phyloP scores from a whole-genome alignment of 2,329 filamentous ascomycete genomes.

The Pseudocercospora fuligena region DNA sequence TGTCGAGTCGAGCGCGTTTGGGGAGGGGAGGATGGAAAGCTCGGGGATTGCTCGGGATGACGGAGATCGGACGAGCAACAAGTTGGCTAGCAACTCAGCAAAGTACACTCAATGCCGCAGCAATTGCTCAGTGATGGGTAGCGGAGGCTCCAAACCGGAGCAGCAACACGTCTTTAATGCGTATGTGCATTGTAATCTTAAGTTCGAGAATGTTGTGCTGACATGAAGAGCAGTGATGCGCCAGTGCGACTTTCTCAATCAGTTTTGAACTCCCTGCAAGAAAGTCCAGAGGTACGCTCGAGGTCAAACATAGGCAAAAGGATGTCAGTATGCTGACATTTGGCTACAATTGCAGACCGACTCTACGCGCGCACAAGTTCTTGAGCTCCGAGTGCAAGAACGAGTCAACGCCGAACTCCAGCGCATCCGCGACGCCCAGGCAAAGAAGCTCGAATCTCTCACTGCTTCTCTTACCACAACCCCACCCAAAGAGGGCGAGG shows the following conservation, averaged over 20 bases:
- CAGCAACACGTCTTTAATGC: slow-evolving; percentile 67
- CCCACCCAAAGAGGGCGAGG: slow-evolving; percentile 42
- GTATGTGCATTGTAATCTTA: slow-evolving; percentile 48
- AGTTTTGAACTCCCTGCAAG: slow-evolving; percentile 80
- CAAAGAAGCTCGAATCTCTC: slow-evolving; percentile 69
- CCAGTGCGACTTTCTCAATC: slow-evolving; percentile 77
- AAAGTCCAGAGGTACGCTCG: slow-evolving; percentile 75
- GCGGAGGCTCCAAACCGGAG: slow-evolving; percentile 65
- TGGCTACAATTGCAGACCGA: slow-evolving; percentile 68
- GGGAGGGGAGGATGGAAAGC: neutral
- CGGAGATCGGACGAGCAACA: slow-evolving; percentile 26
- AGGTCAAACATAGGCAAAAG: slow-evolving; percentile 3
- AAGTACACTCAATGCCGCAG: neutral
- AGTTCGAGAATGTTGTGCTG: slow-evolving; percentile 7
- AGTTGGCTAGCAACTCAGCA: neutral
- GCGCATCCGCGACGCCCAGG: slow-evolving; percentile 73
- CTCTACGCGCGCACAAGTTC: slow-evolving; percentile 77
- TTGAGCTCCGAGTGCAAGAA: slow-evolving; percentile 86
- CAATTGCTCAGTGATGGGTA: slow-evolving; percentile 56
- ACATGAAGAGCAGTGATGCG: slow-evolving; percentile 53
- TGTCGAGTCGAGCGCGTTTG: neutral
- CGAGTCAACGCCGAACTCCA: slow-evolving; percentile 86
- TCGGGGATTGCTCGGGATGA: slow-evolving; percentile 5
- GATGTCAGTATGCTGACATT: slow-evolving; percentile 4
- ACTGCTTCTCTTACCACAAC: slow-evolving; percentile 58